Percentiles rank a stretch among this genome's conserved stretches.
Evolutionary conservation across 2,329 filamentous ascomycete genomes (phyloP).

Genomic region (Aspergillus piperis): DNA sequence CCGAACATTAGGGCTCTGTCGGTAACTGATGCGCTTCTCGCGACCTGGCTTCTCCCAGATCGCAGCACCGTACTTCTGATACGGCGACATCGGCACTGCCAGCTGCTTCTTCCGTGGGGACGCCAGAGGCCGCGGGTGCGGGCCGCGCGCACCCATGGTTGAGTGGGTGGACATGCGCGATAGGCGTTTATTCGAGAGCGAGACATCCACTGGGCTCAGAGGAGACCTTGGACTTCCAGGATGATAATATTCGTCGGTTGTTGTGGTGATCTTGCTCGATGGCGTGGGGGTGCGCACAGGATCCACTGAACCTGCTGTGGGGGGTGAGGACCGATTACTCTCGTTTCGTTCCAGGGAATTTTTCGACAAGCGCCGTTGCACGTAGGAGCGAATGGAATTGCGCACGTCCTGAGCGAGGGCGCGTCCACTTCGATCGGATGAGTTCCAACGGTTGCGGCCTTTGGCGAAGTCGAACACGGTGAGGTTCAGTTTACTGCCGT

Average conservation of each 20-base stretch:
- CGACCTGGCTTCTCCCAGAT: conserved; percentile 37
- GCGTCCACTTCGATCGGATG: conserved; percentile 25
- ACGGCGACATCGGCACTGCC: conserved; percentile 37
- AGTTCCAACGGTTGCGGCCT: conserved; percentile 25
- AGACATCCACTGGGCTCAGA: conserved; percentile 8
- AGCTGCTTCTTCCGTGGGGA: conserved; percentile 26
- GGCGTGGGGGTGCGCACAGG: conserved; percentile 9
- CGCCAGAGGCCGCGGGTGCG: conserved; percentile 6
- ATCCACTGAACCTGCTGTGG: conserved; percentile 17
- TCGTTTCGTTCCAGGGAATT: conserved; percentile 25
- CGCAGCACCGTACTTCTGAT: conserved; percentile 40
- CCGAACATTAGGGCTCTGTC: conserved; percentile 22
- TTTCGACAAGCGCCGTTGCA: conserved; percentile 34
- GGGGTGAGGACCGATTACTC: conserved; percentile 13
- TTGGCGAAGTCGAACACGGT: conserved; percentile 26
- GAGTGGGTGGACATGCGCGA: conserved; percentile 19
- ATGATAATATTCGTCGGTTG: conserved; percentile 19
- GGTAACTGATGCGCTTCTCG: conserved; percentile 25
- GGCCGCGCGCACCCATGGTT: conserved; percentile 14
- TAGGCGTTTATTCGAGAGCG: conserved; percentile 11
- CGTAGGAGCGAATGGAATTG: conserved; percentile 38
- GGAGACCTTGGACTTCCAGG: conserved; percentile 8
- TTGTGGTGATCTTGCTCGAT: conserved; percentile 13
- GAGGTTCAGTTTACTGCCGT: conserved; percentile 20
- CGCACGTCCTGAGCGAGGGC: conserved; percentile 30